Base-by-base conservation (phyloP, 75 land plant species). In the Cunninghamia lanceolata region DNA sequence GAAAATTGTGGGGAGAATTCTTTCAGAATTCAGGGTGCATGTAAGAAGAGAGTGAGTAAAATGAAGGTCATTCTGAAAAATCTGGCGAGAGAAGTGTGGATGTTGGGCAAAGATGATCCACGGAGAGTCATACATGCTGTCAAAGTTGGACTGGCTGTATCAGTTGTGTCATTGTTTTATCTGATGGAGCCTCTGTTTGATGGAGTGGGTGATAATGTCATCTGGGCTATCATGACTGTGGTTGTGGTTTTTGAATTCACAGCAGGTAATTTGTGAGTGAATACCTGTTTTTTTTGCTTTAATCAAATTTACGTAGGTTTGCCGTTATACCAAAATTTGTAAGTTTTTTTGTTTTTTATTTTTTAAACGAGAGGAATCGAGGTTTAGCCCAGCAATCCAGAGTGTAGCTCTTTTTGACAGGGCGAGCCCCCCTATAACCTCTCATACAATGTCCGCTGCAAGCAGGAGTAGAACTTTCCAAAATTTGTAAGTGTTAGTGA, bases 221-320 rank as follows among this genome's bases (percentile, higher is more conserved):
- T 92, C 85, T 92, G 93, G 93, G 93, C 93, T 0, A 87, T 92
- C 75, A 86, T 92, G 42, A 92, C 93, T 17, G 93, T 89, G 8
- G 90, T 89, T 14, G 93, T 92, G 53, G 92, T 89, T 45, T 91
- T 90, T 82, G 93, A 92, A 73, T 91, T 86, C 66, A 86, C 88
- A n/a, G 92, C 87, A 28, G 93, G 93, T 92, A 76, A 52, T 87
- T 39, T 43, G 9, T 25, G 1, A 50, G 50, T 47, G 9, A 47
- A 47, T 47, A 47, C 50, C 13, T 50, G 40, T 10, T n/a, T n/a
- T n/a, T n/a, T n/a, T n/a, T n/a, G n/a, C n/a, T n/a, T n/a, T n/a
- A n/a, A n/a, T n/a, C n/a, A n/a, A n/a, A n/a, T n/a, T n/a, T n/a
- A n/a, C n/a, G n/a, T n/a, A n/a, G n/a, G n/a, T n/a, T n/a, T n/a